Percentiles rank a stretch among this genome's conserved stretches.
Conservation (phyloP, 108 stramenopile species). For the Bacterosira constricta region DNA sequence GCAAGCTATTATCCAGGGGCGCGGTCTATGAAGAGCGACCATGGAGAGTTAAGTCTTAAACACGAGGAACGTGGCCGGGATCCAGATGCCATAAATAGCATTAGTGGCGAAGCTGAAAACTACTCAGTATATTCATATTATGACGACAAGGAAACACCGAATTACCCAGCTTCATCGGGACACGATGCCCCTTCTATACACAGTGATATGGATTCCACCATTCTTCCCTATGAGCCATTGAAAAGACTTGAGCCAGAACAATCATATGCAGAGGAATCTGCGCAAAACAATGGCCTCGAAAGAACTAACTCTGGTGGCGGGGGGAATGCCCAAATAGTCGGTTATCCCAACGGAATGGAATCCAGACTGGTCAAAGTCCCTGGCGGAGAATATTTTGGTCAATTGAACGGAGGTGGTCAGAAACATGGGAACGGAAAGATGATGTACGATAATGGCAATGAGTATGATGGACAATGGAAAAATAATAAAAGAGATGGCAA, state of each 20-base stretch:
- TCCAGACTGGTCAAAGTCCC: slow-evolving; percentile 24
- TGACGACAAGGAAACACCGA: neutral
- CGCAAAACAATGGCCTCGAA: neutral
- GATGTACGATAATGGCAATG: slow-evolving; percentile 36
- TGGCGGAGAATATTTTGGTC: slow-evolving; percentile 36
- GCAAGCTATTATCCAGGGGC: slow-evolving; percentile 1
- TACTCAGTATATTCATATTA: neutral
- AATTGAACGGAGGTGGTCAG: slow-evolving; percentile 18
- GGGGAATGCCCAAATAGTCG: neutral
- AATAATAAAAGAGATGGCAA: slow-evolving; percentile 36
- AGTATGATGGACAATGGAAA: slow-evolving; percentile 24
- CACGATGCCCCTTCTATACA: slow-evolving; percentile 6
- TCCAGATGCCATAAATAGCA: no score
- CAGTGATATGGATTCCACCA: slow-evolving; percentile 16
- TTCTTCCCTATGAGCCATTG: slow-evolving; percentile 11
- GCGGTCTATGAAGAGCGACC: slow-evolving; percentile 1
- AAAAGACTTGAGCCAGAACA: slow-evolving; percentile 27
- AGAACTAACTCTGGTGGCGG: neutral
- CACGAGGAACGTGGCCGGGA: slow-evolving; percentile 5
- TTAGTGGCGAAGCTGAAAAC: slow-evolving; percentile 8
- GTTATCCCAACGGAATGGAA: neutral
- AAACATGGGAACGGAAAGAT: slow-evolving; percentile 30
- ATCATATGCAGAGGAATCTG: neutral
- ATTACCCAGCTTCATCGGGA: neutral
- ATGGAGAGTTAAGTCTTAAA: neutral